Evolutionary conservation across 2,329 filamentous ascomycete genomes (phyloP).

Genomic region (Aspergillus ochraceoroseus): DNA sequence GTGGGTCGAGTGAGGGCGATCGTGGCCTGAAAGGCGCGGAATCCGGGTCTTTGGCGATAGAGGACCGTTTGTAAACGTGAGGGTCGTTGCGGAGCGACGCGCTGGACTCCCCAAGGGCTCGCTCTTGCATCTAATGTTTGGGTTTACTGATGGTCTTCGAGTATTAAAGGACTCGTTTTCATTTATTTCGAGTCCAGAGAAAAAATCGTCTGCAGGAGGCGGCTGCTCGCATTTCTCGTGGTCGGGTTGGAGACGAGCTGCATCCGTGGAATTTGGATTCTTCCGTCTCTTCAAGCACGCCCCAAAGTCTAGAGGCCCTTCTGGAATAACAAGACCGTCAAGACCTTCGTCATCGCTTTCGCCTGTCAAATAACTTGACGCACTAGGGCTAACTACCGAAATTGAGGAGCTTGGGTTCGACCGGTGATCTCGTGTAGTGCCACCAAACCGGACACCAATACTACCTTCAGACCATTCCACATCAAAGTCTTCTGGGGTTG

Average conservation of each 20-base stretch:
- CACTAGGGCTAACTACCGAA: constrained; percentile 85
- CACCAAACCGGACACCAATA: constrained; percentile 82
- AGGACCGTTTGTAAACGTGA: constrained; percentile 87
- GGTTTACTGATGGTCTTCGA: constrained; percentile 76
- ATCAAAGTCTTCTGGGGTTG: constrained; percentile 68
- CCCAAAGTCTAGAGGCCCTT: constrained; percentile 75
- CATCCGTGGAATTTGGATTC: constrained; percentile 39
- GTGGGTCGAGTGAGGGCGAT: constrained; percentile 62
- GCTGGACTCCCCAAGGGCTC: constrained; percentile 63
- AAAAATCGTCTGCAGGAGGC: constrained; percentile 66
- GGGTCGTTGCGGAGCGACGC: constrained; percentile 68
- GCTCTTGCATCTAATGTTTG: constrained; percentile 83
- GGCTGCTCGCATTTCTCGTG: constrained; percentile 19
- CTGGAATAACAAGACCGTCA: constrained; percentile 80
- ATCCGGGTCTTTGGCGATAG: constrained; percentile 60
- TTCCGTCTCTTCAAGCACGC: constrained; percentile 71
- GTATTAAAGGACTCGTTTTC: constrained; percentile 76
- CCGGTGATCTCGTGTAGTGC: constrained; percentile 72
- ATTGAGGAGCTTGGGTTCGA: constrained; percentile 80
- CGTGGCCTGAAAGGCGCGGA: constrained; percentile 68
- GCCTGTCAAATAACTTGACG: constrained; percentile 81
- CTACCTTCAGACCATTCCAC: constrained; percentile 87
- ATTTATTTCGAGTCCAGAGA: constrained; percentile 80
- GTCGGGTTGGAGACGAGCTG: constrained; percentile 31
- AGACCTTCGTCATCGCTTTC: constrained; percentile 94